These are phyloP conservation scores for Erysimum pusillum DNA, from an alignment of 441 rosid species.

Conservation along the genomic window DNA sequence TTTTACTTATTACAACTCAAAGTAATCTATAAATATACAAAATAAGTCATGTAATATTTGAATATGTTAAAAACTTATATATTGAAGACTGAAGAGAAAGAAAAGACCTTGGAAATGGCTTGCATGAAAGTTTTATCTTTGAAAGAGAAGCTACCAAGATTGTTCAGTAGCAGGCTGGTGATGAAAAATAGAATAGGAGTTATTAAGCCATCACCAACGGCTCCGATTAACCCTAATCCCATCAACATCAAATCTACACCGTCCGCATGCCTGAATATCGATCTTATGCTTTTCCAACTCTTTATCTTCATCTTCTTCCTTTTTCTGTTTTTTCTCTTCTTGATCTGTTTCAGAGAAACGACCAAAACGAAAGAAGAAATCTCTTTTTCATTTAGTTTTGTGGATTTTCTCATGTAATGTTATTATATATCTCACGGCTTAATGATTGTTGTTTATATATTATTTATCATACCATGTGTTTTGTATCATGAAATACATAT, in stretches of 20 bases:
- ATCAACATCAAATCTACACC: constrained; percentile 51
- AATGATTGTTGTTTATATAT: no score
- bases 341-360: not conserved
- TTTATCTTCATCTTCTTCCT: not conserved
- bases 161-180: constrained; percentile 65
- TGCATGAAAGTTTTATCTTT: not conserved
- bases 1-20: no score
- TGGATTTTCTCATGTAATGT: no score
- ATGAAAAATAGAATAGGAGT: constrained; percentile 61
- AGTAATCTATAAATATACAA: no score
- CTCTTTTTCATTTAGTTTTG: no score
- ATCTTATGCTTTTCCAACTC: not conserved
- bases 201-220: constrained; percentile 71
- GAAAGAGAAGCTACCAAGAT: not conserved
- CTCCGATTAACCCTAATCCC: constrained; percentile 67
- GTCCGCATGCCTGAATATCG: constrained; percentile 51
- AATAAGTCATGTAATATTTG: no score
- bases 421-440: no score
- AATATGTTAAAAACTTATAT: no score
- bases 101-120: not conserved
- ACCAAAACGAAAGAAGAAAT: not conserved
- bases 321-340: not conserved
- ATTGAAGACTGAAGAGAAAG: not conserved
- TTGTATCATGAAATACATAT: no score
- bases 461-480: no score